Percentiles rank a stretch among this genome's conserved stretches.
Evolutionary conservation across 1,139 yeast species (phyloP).

Genomic region (Yamadazyma diddensiae): DNA sequence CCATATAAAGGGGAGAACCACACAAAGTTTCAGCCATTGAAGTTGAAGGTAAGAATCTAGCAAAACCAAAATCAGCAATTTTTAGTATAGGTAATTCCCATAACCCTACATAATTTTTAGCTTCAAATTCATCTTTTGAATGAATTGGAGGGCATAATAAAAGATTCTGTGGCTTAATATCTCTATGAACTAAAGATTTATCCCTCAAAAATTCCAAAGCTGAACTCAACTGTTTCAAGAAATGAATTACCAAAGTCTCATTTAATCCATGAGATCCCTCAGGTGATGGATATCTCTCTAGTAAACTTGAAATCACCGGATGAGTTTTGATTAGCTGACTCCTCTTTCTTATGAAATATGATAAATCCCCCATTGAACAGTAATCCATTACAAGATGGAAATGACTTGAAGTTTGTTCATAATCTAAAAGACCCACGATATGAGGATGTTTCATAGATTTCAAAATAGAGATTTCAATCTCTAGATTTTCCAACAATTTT

Average conservation of each 20-base stretch:
- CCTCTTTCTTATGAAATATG: constrained; percentile 78
- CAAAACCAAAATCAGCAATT: constrained; percentile 97
- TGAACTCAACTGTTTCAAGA: constrained; percentile 79
- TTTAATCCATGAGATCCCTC: constrained; percentile 75
- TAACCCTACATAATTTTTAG: constrained; percentile 63
- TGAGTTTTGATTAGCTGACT: constrained; percentile 69
- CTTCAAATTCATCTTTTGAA: constrained; percentile 56
- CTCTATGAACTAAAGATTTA: constrained; percentile 86
- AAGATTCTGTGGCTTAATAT: constrained; percentile 90
- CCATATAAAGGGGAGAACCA: constrained; percentile 97
- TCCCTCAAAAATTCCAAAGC: constrained; percentile 80
- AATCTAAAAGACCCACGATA: constrained; percentile 81
- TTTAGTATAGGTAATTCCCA: constrained; percentile 89
- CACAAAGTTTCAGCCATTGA: constrained; percentile 95
- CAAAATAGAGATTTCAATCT: constrained; percentile 83
- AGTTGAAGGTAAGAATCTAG: constrained; percentile 86
- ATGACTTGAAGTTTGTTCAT: constrained; percentile 72
- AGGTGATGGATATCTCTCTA: constrained; percentile 83
- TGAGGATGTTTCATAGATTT: constrained; percentile 90
- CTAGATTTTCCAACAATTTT: constrained; percentile 84
- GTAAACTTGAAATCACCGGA: constrained; percentile 73
- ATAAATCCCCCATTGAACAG: constrained; percentile 91
- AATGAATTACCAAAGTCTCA: constrained; percentile 74
- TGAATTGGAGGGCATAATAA: constrained; percentile 73
- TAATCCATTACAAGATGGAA: constrained; percentile 96